Evolutionary conservation across 352 stramenopile species (phyloP).

Genomic region (Globisporangium nagaii): DNA sequence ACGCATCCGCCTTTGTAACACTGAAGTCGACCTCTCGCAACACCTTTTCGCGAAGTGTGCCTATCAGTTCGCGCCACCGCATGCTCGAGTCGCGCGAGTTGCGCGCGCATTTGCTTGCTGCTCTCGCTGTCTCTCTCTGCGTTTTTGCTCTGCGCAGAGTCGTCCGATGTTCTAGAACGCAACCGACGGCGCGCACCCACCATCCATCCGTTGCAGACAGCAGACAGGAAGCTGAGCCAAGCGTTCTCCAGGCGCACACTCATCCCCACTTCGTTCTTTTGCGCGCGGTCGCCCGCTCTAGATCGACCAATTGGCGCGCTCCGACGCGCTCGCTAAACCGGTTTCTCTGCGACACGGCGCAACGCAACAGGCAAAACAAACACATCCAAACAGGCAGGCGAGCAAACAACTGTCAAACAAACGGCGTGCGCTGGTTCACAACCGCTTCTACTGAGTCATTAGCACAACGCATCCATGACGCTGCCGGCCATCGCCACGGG

Average conservation of each 20-base stretch:
- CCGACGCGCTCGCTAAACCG: too few relatives aligned
- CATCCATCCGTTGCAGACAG: too few relatives aligned
- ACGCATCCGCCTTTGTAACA: too few relatives aligned
- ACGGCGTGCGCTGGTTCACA: constrained; percentile 3
- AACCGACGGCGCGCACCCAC: constrained; percentile 1
- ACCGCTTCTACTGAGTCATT: constrained; percentile 10
- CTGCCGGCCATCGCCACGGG: constrained; percentile 46
- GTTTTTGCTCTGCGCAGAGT: neutral
- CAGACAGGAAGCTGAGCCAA: too few relatives aligned
- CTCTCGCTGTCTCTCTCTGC: neutral
- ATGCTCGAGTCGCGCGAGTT: neutral
- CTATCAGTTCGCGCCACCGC: constrained; percentile 1
- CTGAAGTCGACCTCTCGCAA: too few relatives aligned
- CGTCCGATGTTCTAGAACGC: constrained; percentile 2
- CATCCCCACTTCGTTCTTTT: too few relatives aligned
- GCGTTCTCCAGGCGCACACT: neutral
- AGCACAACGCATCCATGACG: neutral
- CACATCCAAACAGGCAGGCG: neutral
- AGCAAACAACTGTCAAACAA: too few relatives aligned
- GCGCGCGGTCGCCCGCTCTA: neutral
- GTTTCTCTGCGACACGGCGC: neutral
- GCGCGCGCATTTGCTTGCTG: neutral
- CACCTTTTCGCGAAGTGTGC: too few relatives aligned
- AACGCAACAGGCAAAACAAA: neutral
- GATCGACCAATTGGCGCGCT: neutral